phyloP scores from a whole-genome alignment of 345 rosid species.

The Gossypium mustelinum region DNA sequence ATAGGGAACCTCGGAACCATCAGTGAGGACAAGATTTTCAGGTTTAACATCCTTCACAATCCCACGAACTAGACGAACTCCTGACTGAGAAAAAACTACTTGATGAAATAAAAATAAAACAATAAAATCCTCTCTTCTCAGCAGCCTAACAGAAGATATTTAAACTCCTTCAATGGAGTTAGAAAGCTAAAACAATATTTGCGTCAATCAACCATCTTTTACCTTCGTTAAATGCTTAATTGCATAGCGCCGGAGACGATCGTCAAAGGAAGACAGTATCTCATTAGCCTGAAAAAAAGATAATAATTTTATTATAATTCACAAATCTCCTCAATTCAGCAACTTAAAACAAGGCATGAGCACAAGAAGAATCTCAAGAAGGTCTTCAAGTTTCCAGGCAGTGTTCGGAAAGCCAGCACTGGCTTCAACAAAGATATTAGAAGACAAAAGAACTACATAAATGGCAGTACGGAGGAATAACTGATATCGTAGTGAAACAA shows the following conservation, averaged over 20 bases:
- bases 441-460: background rate
- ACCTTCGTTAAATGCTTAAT: slow-evolving; percentile 89
- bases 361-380: slow-evolving; percentile 7
- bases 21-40: slow-evolving; percentile 62
- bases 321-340: background rate
- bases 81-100: slow-evolving; percentile 53
- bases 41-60: slow-evolving; percentile 85
- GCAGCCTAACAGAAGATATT: background rate
- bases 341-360: background rate
- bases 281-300: slow-evolving; percentile 65
- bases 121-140: background rate
- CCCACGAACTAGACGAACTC: slow-evolving; percentile 84
- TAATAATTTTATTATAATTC: background rate
- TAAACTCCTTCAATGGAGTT: background rate
- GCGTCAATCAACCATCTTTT: slow-evolving; percentile 8
- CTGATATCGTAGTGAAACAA: slow-evolving; percentile 20
- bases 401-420: background rate
- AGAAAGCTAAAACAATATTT: background rate
- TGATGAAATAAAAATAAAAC: background rate
- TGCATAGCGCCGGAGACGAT: slow-evolving; percentile 87
- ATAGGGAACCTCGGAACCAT: slow-evolving; percentile 83
- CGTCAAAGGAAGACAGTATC: slow-evolving; percentile 90
- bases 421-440: background rate
- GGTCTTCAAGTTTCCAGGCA: background rate
- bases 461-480: background rate